phyloP scores from a whole-genome alignment of 2,329 filamentous ascomycete species.

The Xylaria sp. region DNA sequence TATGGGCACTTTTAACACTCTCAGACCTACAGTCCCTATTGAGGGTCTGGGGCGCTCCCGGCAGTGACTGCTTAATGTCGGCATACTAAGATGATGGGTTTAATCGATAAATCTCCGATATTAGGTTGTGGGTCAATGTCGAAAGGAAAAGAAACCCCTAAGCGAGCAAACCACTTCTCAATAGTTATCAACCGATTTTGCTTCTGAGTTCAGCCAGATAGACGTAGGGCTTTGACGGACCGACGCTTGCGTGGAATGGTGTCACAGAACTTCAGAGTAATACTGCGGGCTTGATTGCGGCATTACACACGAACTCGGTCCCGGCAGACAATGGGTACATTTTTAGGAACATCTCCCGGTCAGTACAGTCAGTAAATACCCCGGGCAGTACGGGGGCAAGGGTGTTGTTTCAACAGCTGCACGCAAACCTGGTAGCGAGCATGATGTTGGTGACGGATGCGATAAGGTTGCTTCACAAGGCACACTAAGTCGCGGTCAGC shows the following conservation, averaged over 20 bases:
- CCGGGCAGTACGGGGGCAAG: conserved; percentile 11
- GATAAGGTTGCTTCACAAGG: conserved; percentile 27
- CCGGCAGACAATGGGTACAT: conserved; percentile 12
- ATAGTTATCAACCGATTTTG: neutral
- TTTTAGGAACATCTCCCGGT: conserved; percentile 15
- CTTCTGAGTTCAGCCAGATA: too few species aligned
- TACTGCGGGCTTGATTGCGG: conserved; percentile 19
- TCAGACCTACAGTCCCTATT: neutral
- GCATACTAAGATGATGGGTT: conserved; percentile 19
- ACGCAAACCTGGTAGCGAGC: conserved; percentile 16
- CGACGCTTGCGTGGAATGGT: neutral
- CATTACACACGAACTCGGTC: conserved; percentile 12
- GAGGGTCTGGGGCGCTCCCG: conserved; percentile 12
- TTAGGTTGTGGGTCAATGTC: conserved; percentile 5
- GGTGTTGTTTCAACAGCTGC: conserved; percentile 36
- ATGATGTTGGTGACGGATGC: conserved; percentile 17
- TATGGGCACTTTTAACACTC: conserved; percentile 12
- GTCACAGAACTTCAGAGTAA: conserved; percentile 9
- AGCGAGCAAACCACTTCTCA: conserved; percentile 23
- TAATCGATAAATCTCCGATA: conserved; percentile 35
- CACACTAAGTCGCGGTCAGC: conserved; percentile 22
- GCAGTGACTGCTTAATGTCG: conserved; percentile 29
- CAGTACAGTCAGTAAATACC: neutral
- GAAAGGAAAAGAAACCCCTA: conserved; percentile 16
- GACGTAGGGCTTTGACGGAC: neutral